These are phyloP conservation scores for Aspergillus leporis DNA, from an alignment of 495 filamentous ascomycete species.

Conservation along the genomic window DNA sequence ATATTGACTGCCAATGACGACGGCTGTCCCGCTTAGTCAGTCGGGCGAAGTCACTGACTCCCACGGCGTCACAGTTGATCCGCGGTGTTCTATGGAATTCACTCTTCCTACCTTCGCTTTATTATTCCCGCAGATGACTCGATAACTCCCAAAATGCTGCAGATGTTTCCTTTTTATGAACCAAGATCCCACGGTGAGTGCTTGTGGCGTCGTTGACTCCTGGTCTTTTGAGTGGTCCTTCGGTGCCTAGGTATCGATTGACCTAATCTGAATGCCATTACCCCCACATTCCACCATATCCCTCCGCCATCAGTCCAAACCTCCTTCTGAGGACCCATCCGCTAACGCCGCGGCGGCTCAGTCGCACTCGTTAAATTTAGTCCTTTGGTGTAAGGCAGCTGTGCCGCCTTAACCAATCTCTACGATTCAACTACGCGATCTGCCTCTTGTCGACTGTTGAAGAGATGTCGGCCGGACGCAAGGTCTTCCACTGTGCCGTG, in stretches of 20 bases:
- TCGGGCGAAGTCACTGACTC: neutral
- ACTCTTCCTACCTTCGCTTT: too few species aligned
- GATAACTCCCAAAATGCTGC: conserved; percentile 37
- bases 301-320: neutral
- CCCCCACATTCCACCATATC: conserved; percentile 4
- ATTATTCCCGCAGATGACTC: neutral
- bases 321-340: conserved; percentile 14
- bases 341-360: conserved; percentile 33
- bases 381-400: conserved; percentile 35
- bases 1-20: neutral
- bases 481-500: conserved; percentile 72
- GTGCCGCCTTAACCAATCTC: conserved; percentile 15
- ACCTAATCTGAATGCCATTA: conserved; percentile 2
- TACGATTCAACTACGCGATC: conserved; percentile 15
- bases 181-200: conserved; percentile 33
- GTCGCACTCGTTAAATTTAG: conserved; percentile 39
- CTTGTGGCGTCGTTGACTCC: neutral
- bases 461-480: conserved; percentile 52
- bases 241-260: neutral
- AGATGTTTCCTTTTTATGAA: conserved; percentile 24
- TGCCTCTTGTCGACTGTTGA: conserved; percentile 15
- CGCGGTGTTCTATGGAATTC: neutral
- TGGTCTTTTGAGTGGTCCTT: neutral
- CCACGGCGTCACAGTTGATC: conserved; percentile 3
- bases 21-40: neutral